Evolutionary conservation across 1,139 yeast genomes (phyloP).

Genomic region (Hemisphaericaspora lyxosophila): DNA sequence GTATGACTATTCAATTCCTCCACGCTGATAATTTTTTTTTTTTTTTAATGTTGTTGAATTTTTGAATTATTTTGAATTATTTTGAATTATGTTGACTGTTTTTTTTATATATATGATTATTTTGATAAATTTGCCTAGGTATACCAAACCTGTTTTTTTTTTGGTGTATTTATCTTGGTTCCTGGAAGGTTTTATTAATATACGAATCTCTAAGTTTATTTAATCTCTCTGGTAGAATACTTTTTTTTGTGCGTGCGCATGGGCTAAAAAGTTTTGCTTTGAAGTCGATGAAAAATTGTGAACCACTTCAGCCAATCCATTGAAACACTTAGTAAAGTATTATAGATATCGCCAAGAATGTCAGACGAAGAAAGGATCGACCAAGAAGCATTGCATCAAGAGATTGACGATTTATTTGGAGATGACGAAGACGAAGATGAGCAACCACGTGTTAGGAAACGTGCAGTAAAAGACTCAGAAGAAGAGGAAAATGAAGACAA

Average conservation of each 20-base stretch:
- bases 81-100: too few species aligned
- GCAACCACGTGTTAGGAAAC: constrained; percentile 15
- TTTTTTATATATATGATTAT: too few species aligned
- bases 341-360: too few species aligned
- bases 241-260: background rate
- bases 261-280: background rate
- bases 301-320: background rate
- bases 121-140: too few species aligned
- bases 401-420: constrained; percentile 50
- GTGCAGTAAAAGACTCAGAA: constrained; percentile 18
- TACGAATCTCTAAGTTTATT: background rate
- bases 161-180: background rate
- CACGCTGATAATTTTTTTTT: background rate
- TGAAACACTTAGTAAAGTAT: too few species aligned
- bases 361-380: constrained; percentile 12
- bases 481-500: constrained; percentile 17
- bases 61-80: too few species aligned
- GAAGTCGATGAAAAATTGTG: background rate
- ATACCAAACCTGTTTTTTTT: background rate
- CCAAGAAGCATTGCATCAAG: constrained; percentile 20
- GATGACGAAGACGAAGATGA: constrained; percentile 39
- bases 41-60: background rate
- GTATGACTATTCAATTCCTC: too few species aligned
- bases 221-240: background rate
- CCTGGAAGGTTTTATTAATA: background rate